A percentile compares a stretch with the other conserved stretches of the same genome.
These are phyloP conservation scores for Collybiopsis confluens DNA, from an alignment of 768 basidiomycete species.

Conservation along the genomic window DNA sequence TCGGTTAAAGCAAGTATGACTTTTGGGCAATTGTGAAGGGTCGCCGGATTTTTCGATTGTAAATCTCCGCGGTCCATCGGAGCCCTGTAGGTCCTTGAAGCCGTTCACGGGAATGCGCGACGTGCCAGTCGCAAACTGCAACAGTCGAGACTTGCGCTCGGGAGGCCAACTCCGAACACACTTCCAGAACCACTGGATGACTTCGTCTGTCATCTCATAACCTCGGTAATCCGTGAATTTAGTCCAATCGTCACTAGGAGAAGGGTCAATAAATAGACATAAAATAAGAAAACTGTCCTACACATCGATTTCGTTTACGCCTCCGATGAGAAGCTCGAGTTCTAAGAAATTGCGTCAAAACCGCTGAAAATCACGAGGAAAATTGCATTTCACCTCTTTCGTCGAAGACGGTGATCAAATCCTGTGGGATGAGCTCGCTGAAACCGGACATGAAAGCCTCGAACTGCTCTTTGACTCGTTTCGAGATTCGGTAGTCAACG, in stretches of 20 bases:
- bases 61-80: constrained; percentile 93
- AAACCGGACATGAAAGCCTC: constrained; percentile 99
- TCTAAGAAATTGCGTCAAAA: too few species aligned
- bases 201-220: constrained; percentile 91
- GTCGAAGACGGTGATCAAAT: constrained; percentile 97
- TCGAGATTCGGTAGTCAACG: constrained; percentile 96
- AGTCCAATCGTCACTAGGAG: constrained; percentile 86
- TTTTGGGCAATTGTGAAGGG: constrained; percentile 94
- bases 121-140: constrained; percentile 97
- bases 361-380: too few species aligned
- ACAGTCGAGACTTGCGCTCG: constrained; percentile 91
- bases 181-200: constrained; percentile 99
- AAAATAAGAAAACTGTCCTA: constrained; percentile 37
- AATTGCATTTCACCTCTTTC: too few species aligned
- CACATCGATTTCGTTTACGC: constrained; percentile 99
- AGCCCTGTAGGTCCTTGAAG: constrained; percentile 97
- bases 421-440: constrained; percentile 98
- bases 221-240: constrained; percentile 99
- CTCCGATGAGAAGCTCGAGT: constrained; percentile 93
- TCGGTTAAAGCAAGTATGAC: constrained; percentile 93
- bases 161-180: constrained; percentile 97
- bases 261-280: not conserved
- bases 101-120: constrained; percentile 97
- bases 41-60: constrained; percentile 99
- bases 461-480: constrained; percentile 97